phyloP scores from a whole-genome alignment of 73 alveolate genomes.

The Paramecium octaurelia region DNA sequence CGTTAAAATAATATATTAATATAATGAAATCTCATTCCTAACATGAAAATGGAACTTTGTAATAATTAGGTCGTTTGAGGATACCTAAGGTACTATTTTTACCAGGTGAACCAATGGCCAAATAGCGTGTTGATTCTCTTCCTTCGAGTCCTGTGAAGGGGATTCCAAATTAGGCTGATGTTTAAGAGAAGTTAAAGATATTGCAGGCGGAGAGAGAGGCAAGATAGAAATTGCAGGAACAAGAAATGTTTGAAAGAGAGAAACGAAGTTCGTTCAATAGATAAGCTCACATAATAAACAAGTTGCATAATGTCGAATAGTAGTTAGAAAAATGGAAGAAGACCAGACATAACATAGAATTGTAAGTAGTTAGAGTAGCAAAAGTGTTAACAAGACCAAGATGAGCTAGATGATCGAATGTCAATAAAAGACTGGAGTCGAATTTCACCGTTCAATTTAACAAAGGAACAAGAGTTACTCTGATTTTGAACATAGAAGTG shows the following conservation, averaged over 20 bases:
- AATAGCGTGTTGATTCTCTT: background rate
- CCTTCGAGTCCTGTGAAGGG: background rate
- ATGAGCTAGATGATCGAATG: background rate
- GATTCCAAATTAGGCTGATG: background rate
- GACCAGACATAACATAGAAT: background rate
- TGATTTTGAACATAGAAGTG: background rate
- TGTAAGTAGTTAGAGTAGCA: background rate
- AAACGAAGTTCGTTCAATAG: background rate
- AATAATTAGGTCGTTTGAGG: background rate
- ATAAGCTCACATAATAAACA: background rate
- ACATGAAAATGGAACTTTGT: background rate
- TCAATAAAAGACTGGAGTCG: background rate
- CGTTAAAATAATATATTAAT: background rate
- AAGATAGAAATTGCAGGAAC: background rate
- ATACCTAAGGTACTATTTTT: background rate
- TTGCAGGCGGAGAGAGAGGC: background rate
- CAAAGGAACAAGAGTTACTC: background rate
- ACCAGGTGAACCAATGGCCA: slow-evolving; percentile 31
- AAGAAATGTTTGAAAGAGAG: background rate
- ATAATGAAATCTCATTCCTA: background rate
- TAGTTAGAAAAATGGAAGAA: slow-evolving; percentile 5
- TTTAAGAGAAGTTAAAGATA: background rate
- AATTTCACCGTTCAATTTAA: background rate
- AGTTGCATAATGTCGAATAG: slow-evolving; percentile 6
- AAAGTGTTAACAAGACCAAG: background rate